Evolutionary conservation across 140 eudicot genomes (phyloP), one percentile per base, ranked within the genome.

Genomic region (Senecio squalidus): DNA sequence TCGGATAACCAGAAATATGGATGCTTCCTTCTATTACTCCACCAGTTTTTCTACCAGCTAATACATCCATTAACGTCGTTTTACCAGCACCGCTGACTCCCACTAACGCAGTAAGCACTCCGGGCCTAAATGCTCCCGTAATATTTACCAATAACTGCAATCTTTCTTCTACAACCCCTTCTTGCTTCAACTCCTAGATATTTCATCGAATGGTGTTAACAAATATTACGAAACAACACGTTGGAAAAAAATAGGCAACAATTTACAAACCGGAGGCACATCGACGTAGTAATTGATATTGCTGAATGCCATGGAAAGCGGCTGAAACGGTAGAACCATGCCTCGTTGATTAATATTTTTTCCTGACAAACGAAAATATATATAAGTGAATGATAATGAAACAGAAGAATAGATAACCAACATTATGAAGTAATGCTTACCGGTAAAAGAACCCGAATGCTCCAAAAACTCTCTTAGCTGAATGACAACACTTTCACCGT

Each of bases 81-180:
- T 92, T 92, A 33, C 98, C 98, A 23, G 98, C 98, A 76, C 98
- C 98, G 65, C 98, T 92, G 18, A 87, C 98, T 13, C 98, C 98
- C 20, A 92, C 98, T 68, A 92, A 71, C 61, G 98, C 98, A 39
- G 98, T 92, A 26, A 92, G 95, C 50, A 92, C 93, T 57, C 98
- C 98, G n/a, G 98, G 96, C 75, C 96, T 87, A 58, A 92, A 92
- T 59, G 96, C 96, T 72, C 96, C 96, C 20, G 96, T 92, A 22
- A 92, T 80, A 69, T 87, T 67, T 52, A 81, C 79, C 77, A 92
- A 72, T 61, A 92, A 70, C 77, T 92, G 96, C 66, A 92, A 53
- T 67, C 76, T 78, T 29, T 92, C 93, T 60, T 79, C 98, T 49
- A 43, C 26, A 39, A 84, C 61, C 41, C 98, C 98, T 79, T 92